Conservation (phyloP, 257 asterid species). For the Scutellaria barbata region DNA sequence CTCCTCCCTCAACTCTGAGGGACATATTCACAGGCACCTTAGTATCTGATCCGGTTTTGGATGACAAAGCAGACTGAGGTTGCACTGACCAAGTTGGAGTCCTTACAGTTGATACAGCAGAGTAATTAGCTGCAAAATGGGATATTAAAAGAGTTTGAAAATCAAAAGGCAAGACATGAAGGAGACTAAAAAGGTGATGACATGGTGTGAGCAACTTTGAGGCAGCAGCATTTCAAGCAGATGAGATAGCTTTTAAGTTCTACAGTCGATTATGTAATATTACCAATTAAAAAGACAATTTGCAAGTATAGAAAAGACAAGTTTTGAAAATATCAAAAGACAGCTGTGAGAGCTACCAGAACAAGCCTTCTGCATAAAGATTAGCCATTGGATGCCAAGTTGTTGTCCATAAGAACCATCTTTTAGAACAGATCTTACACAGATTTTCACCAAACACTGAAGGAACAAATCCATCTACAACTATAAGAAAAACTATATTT, state of each 20-base stretch:
- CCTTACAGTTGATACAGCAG: slow-evolving; percentile 56
- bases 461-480: slow-evolving; percentile 10
- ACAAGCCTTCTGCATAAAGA: slow-evolving; percentile 21
- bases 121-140: slow-evolving; percentile 54
- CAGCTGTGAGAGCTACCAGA: background rate
- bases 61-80: slow-evolving; percentile 56
- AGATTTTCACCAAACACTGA: slow-evolving; percentile 15
- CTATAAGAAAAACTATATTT: slow-evolving; percentile 24
- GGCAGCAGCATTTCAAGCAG: slow-evolving; percentile 8
- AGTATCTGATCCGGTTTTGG: slow-evolving; percentile 54
- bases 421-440: slow-evolving; percentile 12
- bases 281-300: slow-evolving; percentile 5
- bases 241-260: background rate
- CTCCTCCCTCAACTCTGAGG: slow-evolving; percentile 59
- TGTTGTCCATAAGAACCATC: slow-evolving; percentile 7
- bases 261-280: slow-evolving; percentile 4
- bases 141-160: slow-evolving; percentile 27
- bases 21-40: slow-evolving; percentile 58
- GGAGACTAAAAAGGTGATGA: slow-evolving; percentile 31
- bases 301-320: background rate
- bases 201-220: slow-evolving; percentile 5
- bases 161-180: slow-evolving; percentile 16
- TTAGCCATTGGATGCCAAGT: slow-evolving; percentile 8
- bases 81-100: slow-evolving; percentile 82
- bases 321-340: background rate